A percentile compares a stretch with the other conserved stretches of the same genome.
These are phyloP conservation scores for Backusella sp. DNA, from an alignment of 192 early-diverging fungal genomes.

Conservation along the genomic window DNA sequence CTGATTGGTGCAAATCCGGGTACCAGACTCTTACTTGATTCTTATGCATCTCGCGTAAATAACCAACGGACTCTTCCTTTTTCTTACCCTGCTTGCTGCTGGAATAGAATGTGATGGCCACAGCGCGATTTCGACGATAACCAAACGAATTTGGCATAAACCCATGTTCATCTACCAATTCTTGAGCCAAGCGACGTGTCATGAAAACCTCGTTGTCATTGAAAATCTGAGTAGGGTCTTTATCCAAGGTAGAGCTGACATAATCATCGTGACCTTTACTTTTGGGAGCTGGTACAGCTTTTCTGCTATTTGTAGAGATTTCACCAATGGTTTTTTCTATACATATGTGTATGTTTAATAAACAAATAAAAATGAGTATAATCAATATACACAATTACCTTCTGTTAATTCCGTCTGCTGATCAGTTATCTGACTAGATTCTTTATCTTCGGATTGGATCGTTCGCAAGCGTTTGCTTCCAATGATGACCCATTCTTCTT, in stretches of 20 bases:
- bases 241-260: conserved; percentile 22
- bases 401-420: neutral
- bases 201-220: conserved; percentile 31
- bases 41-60: conserved; percentile 40
- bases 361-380: neutral
- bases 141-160: conserved; percentile 34
- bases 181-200: conserved; percentile 23
- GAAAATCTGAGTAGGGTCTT: conserved; percentile 26
- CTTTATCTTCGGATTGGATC: neutral
- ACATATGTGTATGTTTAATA: neutral
- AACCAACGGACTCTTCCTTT: conserved; percentile 30
- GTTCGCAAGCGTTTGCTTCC: conserved; percentile 43
- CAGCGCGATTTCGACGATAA: conserved; percentile 24
- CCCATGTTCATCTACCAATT: conserved; percentile 26
- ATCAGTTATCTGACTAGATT: neutral
- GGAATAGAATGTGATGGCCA: conserved; percentile 38
- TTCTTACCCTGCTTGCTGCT: neutral
- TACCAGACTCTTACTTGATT: conserved; percentile 47
- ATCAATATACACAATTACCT: neutral
- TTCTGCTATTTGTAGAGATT: neutral
- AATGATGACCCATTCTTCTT: conserved; percentile 57
- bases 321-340: neutral
- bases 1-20: conserved; percentile 44
- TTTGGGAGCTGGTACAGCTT: neutral
- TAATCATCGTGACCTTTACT: neutral